Conservation (phyloP, 2,329 filamentous ascomycete genomes). For the Alternaria ethzedia region DNA sequence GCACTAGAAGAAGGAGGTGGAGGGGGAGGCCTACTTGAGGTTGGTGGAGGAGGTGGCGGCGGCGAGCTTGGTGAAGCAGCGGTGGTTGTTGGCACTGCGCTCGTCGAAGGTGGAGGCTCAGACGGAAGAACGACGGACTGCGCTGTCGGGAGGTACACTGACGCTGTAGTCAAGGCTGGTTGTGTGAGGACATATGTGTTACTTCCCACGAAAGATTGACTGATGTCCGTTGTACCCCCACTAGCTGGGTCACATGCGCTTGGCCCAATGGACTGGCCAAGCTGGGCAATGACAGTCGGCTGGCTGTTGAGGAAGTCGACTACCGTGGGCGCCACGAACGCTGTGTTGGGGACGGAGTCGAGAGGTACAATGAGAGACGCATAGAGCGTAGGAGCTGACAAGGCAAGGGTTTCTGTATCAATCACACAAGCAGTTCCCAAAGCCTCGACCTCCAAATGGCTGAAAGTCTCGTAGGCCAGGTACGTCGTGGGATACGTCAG, state of each 20-base stretch:
- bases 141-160: no score
- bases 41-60: constrained; percentile 14
- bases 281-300: constrained; percentile 37
- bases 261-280: constrained; percentile 34
- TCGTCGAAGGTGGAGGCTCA: constrained; percentile 13
- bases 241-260: constrained; percentile 42
- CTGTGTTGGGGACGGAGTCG: constrained; percentile 27
- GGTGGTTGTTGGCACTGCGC: not conserved
- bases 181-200: constrained; percentile 8
- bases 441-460: constrained; percentile 30
- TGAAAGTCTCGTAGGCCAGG: constrained; percentile 40
- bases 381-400: constrained; percentile 39
- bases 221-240: constrained; percentile 1
- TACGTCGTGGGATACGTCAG: constrained; percentile 45
- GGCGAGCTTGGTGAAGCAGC: not conserved
- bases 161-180: no score
- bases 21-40: constrained; percentile 8
- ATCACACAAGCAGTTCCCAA: constrained; percentile 29
- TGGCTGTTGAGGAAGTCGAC: constrained; percentile 40
- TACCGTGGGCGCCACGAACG: constrained; percentile 33
- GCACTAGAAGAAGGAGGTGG: constrained; percentile 20
- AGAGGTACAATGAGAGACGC: constrained; percentile 29
- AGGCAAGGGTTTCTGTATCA: constrained; percentile 17
- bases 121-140: not conserved
- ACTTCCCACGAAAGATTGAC: constrained; percentile 14